These are phyloP conservation scores for Ilyonectria destructans DNA, from an alignment of 2,329 filamentous ascomycete species.

Conservation along the genomic window DNA sequence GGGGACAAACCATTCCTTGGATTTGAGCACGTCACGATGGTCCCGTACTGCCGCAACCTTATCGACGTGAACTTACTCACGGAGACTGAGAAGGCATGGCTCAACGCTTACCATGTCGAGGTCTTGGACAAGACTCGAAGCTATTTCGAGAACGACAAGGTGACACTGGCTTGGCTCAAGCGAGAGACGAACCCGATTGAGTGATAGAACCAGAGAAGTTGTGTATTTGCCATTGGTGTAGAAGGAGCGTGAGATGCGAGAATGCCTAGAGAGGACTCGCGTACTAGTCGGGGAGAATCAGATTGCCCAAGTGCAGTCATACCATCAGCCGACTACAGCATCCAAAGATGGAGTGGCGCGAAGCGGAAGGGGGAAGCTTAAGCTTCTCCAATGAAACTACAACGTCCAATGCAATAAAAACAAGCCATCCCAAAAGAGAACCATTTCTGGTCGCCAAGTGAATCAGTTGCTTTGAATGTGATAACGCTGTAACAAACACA, in stretches of 20 bases:
- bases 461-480: no score
- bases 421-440: no score
- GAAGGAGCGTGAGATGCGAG: background rate
- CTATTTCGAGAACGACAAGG: conserved; percentile 81
- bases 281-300: background rate
- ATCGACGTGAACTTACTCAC: conserved; percentile 84
- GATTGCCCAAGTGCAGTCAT: background rate
- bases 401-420: background rate
- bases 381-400: background rate
- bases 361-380: background rate
- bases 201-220: conserved; percentile 28
- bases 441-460: no score
- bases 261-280: background rate
- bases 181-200: conserved; percentile 83
- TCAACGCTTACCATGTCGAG: conserved; percentile 88
- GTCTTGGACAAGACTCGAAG: conserved; percentile 86
- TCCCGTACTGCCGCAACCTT: conserved; percentile 91
- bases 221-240: background rate
- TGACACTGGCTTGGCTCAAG: conserved; percentile 86
- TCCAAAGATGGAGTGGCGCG: background rate
- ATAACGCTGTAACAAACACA: no score
- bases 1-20: conserved; percentile 95
- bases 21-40: conserved; percentile 98
- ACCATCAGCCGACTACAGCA: background rate
- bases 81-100: conserved; percentile 83